These are phyloP conservation scores for Calocera viscosa DNA, from an alignment of 768 basidiomycete species.

Conservation along the genomic window DNA sequence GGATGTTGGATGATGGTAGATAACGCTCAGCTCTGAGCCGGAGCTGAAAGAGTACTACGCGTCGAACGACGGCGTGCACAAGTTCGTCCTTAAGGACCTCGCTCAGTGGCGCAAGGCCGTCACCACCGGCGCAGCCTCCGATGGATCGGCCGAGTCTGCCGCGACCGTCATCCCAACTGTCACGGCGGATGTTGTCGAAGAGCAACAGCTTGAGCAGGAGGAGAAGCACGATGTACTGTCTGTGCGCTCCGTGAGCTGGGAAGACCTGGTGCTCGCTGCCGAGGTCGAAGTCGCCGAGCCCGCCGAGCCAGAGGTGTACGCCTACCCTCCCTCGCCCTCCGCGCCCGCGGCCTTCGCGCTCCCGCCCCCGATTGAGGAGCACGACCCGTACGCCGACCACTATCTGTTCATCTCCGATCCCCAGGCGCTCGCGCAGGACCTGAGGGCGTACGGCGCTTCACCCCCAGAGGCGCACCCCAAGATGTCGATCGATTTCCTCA, in stretches of 20 bases:
- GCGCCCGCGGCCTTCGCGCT: background rate
- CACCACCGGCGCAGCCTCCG: slow-evolving; percentile 13
- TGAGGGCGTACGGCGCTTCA: slow-evolving; percentile 55
- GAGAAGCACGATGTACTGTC: background rate
- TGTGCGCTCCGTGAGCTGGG: background rate
- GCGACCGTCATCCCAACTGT: slow-evolving; percentile 21
- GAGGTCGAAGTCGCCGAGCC: no score
- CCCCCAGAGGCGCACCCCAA: slow-evolving; percentile 43
- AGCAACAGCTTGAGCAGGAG: background rate
- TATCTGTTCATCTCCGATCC: background rate
- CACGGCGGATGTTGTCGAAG: background rate
- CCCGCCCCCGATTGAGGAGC: background rate
- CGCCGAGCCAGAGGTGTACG: background rate
- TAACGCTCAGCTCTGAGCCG: slow-evolving; percentile 57
- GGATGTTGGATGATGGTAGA: background rate
- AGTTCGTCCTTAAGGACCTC: slow-evolving; percentile 54
- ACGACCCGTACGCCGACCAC: background rate
- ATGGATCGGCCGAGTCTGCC: slow-evolving; percentile 19
- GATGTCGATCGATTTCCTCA: slow-evolving; percentile 22
- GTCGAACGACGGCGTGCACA: slow-evolving; percentile 29
- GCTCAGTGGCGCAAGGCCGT: slow-evolving; percentile 28
- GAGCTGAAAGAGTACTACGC: slow-evolving; percentile 64
- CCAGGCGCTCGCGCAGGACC: slow-evolving; percentile 34
- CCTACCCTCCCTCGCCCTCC: background rate
- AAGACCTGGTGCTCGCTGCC: no score